Evolutionary conservation across 345 rosid species (phyloP).

Genomic region (Trapa incisa): DNA sequence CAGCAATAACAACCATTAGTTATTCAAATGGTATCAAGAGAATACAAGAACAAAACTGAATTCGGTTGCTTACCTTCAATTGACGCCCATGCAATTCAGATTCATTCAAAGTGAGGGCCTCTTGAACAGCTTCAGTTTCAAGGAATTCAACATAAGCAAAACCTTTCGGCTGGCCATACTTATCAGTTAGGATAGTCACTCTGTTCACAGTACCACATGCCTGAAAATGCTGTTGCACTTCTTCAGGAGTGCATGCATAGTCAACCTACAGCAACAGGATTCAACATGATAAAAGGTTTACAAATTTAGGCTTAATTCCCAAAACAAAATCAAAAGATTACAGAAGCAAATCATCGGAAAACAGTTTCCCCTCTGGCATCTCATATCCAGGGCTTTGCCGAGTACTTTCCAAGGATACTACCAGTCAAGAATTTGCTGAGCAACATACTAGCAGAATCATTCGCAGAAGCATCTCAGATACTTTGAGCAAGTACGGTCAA

Average conservation of each 20-base stretch:
- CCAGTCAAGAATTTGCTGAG: not conserved
- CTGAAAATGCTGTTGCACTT: constrained; percentile 96
- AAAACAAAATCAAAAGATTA: too few species aligned
- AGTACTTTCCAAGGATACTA: not conserved
- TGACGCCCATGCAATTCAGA: constrained; percentile 96
- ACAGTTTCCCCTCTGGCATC: too few species aligned
- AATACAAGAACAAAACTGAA: not conserved
- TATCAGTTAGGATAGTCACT: constrained; percentile 87
- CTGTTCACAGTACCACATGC: constrained; percentile 91
- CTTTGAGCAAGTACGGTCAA: not conserved
- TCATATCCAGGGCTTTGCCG: not conserved
- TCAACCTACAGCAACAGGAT: constrained; percentile 49
- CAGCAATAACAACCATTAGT: not conserved
- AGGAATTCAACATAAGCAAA: constrained; percentile 92
- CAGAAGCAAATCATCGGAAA: too few species aligned
- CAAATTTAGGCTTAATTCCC: not conserved
- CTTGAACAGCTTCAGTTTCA: constrained; percentile 75
- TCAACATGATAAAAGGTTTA: not conserved
- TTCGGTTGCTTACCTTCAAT: constrained; percentile 40
- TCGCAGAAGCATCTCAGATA: not conserved
- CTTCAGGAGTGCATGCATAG: constrained; percentile 94
- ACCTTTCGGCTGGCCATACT: constrained; percentile 93
- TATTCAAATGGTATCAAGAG: not conserved
- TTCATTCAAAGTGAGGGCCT: constrained; percentile 71
- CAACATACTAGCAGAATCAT: not conserved